Conservation (phyloP, 2,329 filamentous ascomycete genomes). For the Fusarium sarcochroum region DNA sequence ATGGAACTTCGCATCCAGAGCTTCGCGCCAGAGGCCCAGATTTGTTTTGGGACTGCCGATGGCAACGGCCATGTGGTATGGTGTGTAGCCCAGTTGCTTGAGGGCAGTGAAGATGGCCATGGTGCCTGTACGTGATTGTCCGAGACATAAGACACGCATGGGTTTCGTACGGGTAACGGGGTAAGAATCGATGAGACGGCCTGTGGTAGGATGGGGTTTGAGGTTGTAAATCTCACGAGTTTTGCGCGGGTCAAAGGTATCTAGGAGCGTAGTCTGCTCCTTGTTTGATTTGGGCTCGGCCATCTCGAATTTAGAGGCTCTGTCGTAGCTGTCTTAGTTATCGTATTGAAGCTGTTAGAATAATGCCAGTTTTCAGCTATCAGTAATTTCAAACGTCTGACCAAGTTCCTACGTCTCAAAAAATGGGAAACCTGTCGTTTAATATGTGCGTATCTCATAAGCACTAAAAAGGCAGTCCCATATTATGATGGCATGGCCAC, state of each 20-base stretch:
- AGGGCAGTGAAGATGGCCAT: constrained; percentile 22
- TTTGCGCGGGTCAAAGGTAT: constrained; percentile 3
- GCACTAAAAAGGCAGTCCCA: constrained; percentile 10
- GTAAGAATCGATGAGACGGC: constrained; percentile 37
- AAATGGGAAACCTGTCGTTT: background rate
- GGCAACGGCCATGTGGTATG: constrained; percentile 31
- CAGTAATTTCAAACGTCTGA: too few species aligned
- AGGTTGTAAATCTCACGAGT: constrained; percentile 21
- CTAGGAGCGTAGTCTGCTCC: background rate
- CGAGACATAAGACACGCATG: constrained; percentile 37
- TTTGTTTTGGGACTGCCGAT: constrained; percentile 23
- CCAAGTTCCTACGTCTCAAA: background rate
- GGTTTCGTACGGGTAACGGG: constrained; percentile 26
- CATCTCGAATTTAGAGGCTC: background rate
- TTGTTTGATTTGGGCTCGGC: background rate
- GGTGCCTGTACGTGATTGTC: constrained; percentile 30
- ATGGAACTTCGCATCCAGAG: constrained; percentile 38
- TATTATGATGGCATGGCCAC: background rate
- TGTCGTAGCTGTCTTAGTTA: background rate
- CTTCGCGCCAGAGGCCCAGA: constrained; percentile 34
- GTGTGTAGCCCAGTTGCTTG: constrained; percentile 25
- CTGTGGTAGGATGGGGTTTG: constrained; percentile 30
- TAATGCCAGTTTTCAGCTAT: too few species aligned
- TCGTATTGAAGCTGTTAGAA: fast-evolving
- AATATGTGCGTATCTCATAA: constrained; percentile 9